A percentile compares a stretch with the other conserved stretches of the same genome.
Evolutionary conservation across 2,329 filamentous ascomycete genomes (phyloP).

Genomic region (Stagonosporopsis tanaceti): DNA sequence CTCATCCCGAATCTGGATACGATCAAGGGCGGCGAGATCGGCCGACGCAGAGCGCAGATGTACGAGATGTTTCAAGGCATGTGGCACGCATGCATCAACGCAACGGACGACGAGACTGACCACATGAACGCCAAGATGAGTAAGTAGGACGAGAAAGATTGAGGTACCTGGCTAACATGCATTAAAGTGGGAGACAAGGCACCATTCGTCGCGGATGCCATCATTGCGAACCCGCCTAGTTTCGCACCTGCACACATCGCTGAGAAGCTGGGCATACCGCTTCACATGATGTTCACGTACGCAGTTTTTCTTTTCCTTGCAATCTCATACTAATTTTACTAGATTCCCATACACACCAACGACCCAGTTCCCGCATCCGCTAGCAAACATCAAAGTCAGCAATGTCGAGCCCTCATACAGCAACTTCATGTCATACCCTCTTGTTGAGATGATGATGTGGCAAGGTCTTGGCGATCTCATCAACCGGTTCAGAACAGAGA

Average conservation of each 20-base stretch:
- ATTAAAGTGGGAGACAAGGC: conserved; percentile 61
- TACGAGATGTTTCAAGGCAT: conserved; percentile 84
- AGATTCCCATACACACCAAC: conserved; percentile 79
- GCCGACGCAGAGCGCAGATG: conserved; percentile 72
- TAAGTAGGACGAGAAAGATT: conserved; percentile 23
- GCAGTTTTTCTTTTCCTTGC: conserved; percentile 41
- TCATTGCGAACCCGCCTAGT: conserved; percentile 81
- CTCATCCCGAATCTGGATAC: conserved; percentile 78
- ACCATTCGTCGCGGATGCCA: conserved; percentile 84
- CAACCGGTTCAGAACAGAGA: conserved; percentile 75
- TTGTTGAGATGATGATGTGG: conserved; percentile 80
- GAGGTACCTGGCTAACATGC: conserved; percentile 13
- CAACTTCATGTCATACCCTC: conserved; percentile 81
- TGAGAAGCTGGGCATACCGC: conserved; percentile 75
- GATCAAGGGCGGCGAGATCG: conserved; percentile 76
- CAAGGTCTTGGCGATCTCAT: conserved; percentile 75
- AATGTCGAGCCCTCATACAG: conserved; percentile 77
- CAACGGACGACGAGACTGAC: conserved; percentile 73
- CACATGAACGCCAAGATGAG: conserved; percentile 66
- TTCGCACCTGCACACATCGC: conserved; percentile 80
- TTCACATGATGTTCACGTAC: conserved; percentile 90
- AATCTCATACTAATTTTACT: conserved; percentile 30
- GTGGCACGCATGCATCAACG: conserved; percentile 79
- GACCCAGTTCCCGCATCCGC: conserved; percentile 76
- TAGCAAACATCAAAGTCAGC: conserved; percentile 76